These are phyloP conservation scores for Tuber borchii DNA, from an alignment of 495 filamentous ascomycete genomes.

Conservation along the genomic window DNA sequence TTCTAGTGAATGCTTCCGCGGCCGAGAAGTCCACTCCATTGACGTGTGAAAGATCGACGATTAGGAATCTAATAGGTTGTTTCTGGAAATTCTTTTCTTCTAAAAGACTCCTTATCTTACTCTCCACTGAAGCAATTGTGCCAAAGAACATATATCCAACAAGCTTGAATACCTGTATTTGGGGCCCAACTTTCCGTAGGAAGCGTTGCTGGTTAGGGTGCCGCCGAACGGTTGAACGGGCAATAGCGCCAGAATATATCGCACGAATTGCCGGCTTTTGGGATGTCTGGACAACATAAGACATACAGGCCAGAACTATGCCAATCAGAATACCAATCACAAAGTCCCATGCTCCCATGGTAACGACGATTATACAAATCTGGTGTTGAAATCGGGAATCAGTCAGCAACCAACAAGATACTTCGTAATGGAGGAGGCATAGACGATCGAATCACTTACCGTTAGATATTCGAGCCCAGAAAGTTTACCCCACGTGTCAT, in stretches of 20 bases:
- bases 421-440: not conserved
- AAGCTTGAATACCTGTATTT: slow-evolving; percentile 84
- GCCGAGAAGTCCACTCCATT: slow-evolving; percentile 93
- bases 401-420: slow-evolving; percentile 34
- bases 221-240: slow-evolving; percentile 82
- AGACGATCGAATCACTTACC: slow-evolving; percentile 45
- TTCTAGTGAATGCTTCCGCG: slow-evolving; percentile 85
- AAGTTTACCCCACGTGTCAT: slow-evolving; percentile 79
- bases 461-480: slow-evolving; percentile 82
- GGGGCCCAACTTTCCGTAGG: slow-evolving; percentile 72
- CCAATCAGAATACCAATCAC: slow-evolving; percentile 87
- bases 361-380: slow-evolving; percentile 84
- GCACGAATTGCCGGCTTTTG: slow-evolving; percentile 78
- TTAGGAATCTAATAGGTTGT: slow-evolving; percentile 76
- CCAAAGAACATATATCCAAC: slow-evolving; percentile 93
- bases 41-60: slow-evolving; percentile 84
- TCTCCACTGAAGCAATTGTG: slow-evolving; percentile 89
- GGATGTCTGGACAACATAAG: slow-evolving; percentile 83
- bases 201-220: slow-evolving; percentile 85
- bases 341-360: slow-evolving; percentile 96
- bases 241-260: slow-evolving; percentile 75
- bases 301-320: slow-evolving; percentile 84
- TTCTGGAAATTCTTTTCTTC: slow-evolving; percentile 68
- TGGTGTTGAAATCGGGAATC: slow-evolving; percentile 32
- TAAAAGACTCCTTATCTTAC: slow-evolving; percentile 70